phyloP scores from a whole-genome alignment of 805 yeast genomes.

The Kodamaea lidongshanica region DNA sequence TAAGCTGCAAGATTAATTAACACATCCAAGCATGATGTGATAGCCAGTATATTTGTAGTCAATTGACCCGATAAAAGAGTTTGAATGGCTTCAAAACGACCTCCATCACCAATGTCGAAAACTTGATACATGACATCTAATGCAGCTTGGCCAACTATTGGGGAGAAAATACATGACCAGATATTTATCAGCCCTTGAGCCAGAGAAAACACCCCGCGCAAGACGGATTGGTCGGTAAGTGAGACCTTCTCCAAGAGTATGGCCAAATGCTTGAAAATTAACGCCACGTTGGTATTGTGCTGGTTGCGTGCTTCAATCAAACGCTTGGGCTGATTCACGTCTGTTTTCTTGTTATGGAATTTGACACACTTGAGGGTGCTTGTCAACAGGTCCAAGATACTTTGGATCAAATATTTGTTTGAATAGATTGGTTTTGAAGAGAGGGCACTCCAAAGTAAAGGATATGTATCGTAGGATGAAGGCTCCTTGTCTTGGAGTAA shows the following conservation, averaged over 20 bases:
- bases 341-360: conserved; percentile 20
- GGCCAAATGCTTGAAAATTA: conserved; percentile 17
- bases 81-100: conserved; percentile 70
- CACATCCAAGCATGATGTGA: conserved; percentile 39
- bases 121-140: conserved; percentile 68
- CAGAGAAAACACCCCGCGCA: conserved; percentile 20
- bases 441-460: conserved; percentile 24
- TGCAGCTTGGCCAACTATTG: conserved; percentile 62
- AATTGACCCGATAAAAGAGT: conserved; percentile 44
- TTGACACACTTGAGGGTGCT: conserved; percentile 13
- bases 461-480: conserved; percentile 27
- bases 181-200: conserved; percentile 48
- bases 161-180: conserved; percentile 70
- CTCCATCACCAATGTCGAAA: conserved; percentile 57
- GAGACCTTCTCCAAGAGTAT: conserved; percentile 27
- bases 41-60: conserved; percentile 42
- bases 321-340: conserved; percentile 13
- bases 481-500: conserved; percentile 18
- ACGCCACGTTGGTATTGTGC: conserved; percentile 26
- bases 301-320: conserved; percentile 20
- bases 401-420: conserved; percentile 9
- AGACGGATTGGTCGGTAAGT: conserved; percentile 21
- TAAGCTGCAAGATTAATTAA: conserved; percentile 45
- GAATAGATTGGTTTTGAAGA: conserved; percentile 12
- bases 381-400: conserved; percentile 12